Percentiles rank a stretch among this genome's conserved stretches.
phyloP scores from a whole-genome alignment of 2,329 filamentous ascomycete genomes.

The Lachnellula subtilissima region DNA sequence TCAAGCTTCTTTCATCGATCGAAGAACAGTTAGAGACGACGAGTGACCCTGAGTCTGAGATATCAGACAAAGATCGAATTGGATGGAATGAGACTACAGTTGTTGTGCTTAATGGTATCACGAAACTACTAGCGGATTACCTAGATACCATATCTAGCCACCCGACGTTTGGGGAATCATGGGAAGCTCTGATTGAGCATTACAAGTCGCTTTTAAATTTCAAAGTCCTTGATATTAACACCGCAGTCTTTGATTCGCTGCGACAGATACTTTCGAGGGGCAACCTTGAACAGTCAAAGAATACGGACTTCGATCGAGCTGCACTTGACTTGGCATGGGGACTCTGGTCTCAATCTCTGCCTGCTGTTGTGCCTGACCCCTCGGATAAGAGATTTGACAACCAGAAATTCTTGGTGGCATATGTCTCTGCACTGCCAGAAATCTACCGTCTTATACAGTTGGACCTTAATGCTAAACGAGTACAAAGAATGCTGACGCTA shows the following conservation, averaged over 20 bases:
- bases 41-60: constrained; percentile 31
- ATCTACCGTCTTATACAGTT: constrained; percentile 71
- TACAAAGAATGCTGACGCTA: constrained; percentile 65
- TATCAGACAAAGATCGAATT: constrained; percentile 38
- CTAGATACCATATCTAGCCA: constrained; percentile 66
- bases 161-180: constrained; percentile 64
- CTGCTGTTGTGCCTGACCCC: constrained; percentile 40
- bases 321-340: constrained; percentile 62
- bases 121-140: constrained; percentile 69
- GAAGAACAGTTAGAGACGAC: constrained; percentile 48
- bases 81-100: constrained; percentile 74
- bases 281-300: constrained; percentile 40
- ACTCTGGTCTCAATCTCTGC: constrained; percentile 65
- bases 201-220: constrained; percentile 62
- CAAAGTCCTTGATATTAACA: constrained; percentile 63
- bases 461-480: constrained; percentile 56
- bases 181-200: constrained; percentile 68
- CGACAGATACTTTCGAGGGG: constrained; percentile 52
- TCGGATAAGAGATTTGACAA: constrained; percentile 54
- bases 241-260: constrained; percentile 64
- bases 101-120: constrained; percentile 67
- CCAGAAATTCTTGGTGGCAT: constrained; percentile 80
- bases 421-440: constrained; percentile 69
- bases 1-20: constrained; percentile 70
- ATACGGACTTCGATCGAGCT: constrained; percentile 27